phyloP scores from a whole-genome alignment of 2,329 filamentous ascomycete species.

The Spiromastix sp. region DNA sequence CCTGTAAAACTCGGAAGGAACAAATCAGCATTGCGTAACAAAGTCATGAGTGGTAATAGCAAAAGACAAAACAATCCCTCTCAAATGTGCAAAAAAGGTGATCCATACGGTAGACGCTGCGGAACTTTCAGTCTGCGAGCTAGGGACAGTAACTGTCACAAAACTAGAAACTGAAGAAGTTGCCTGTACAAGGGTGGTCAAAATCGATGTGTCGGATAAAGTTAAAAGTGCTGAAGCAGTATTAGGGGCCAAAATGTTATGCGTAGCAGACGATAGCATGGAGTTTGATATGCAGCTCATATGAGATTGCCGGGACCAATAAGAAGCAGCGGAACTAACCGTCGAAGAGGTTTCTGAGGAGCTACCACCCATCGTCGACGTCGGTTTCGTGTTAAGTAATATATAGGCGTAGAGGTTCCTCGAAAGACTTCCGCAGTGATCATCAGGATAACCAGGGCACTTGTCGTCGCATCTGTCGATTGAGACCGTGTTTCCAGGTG shows the following conservation, averaged over 20 bases:
- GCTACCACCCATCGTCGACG: constrained; percentile 15
- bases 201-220: constrained; percentile 1
- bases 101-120: constrained; percentile 13
- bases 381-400: constrained; percentile 21
- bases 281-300: constrained; percentile 3
- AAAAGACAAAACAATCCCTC: constrained; percentile 1
- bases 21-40: not conserved
- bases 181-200: constrained; percentile 10
- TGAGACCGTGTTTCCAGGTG: constrained; percentile 26
- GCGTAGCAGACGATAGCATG: not conserved
- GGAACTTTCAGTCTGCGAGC: constrained; percentile 8
- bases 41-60: not conserved
- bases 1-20: constrained; percentile 6
- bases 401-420: constrained; percentile 35
- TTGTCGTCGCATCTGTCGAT: constrained; percentile 26
- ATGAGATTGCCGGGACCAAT: not conserved
- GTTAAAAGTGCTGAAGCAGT: not conserved
- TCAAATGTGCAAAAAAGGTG: constrained; percentile 1
- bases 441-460: constrained; percentile 39
- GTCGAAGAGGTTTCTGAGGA: constrained; percentile 9
- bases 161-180: constrained; percentile 8
- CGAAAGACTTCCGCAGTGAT: constrained; percentile 33
- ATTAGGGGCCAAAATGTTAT: not conserved
- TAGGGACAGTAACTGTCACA: constrained; percentile 14
- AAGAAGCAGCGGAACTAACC: constrained; percentile 11